phyloP scores from a whole-genome alignment of 345 rosid genomes.

The Aurinia saxatilis region DNA sequence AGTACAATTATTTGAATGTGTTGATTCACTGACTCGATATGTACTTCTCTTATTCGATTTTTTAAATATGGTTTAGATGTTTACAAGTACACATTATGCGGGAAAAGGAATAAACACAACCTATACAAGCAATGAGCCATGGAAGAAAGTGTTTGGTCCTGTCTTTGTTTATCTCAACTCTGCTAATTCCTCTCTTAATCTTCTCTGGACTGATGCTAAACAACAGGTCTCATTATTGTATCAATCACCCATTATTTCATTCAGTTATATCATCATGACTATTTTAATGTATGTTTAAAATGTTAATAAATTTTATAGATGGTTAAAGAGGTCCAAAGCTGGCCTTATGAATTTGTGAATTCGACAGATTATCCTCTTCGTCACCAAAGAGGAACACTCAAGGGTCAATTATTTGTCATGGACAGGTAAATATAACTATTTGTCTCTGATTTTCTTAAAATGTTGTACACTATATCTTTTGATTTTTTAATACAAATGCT shows the following conservation, averaged over 20 bases:
- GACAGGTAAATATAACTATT: slow-evolving; percentile 43
- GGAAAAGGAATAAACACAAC: too few species aligned
- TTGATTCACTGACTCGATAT: too few species aligned
- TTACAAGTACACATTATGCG: too few species aligned
- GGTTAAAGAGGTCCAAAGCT: slow-evolving; percentile 43
- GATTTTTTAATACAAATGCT: background rate
- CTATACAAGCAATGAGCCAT: too few species aligned
- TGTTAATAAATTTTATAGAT: slow-evolving; percentile 30
- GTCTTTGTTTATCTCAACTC: too few species aligned
- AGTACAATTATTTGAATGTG: too few species aligned
- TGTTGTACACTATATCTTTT: background rate
- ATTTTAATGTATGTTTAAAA: background rate
- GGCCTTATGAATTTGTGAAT: slow-evolving; percentile 62
- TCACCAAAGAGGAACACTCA: slow-evolving; percentile 49
- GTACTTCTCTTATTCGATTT: too few species aligned
- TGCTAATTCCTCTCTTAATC: too few species aligned
- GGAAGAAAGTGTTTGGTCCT: too few species aligned
- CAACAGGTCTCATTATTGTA: slow-evolving; percentile 37
- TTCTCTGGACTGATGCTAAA: too few species aligned
- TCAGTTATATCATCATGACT: background rate
- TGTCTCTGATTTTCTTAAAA: background rate
- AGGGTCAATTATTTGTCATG: slow-evolving; percentile 51
- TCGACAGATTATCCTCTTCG: slow-evolving; percentile 48
- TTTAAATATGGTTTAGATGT: too few species aligned
- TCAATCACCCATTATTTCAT: background rate